Evolutionary conservation across 257 asterid species (phyloP), one percentile per base, ranked within the genome.

Genomic region (Galeopsis tetrahit): DNA sequence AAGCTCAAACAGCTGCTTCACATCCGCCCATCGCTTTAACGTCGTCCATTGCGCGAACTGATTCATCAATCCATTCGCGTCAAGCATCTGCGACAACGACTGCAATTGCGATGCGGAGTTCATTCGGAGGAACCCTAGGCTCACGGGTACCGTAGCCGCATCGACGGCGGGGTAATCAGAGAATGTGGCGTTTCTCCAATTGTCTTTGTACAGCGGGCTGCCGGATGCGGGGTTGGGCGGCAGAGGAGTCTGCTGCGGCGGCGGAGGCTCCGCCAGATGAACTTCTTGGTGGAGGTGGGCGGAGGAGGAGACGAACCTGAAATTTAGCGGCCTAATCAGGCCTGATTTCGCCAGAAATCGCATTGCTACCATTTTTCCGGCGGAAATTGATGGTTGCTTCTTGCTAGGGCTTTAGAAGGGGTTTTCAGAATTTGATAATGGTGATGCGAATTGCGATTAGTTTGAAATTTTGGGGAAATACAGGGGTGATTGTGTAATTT

Each of bases 181-280:
- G 46, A 72, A 35, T 17, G 32, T 33, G 5, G 88, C 80, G 63
- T 52, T 85, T 64, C 92, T 75, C 97, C 97, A 86, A 75, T 85
- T 89, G 36, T 89, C 88, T 42, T 73, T 86, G 82, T 89, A 92
- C 2, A 82, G 74, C 17, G 95, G 92, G 74, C 91, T 87, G 15
- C 96, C 92, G 56, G 87, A 72, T 14, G 89, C 82, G 3, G 96
- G 94, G 35, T 84, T 89, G 32, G 94, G 90, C 2, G 96, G 98
- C 34, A 87, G 70, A 3, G 97, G 85, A 72, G 70, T 65, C 68
- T 57, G 66, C 52, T 57, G 55, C 61, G 85, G 77, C 34, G 83
- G 68, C 33, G 68, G 69, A 7, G 85, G 72, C 56, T 79, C 89
- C 31, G 82, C 85, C 46, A 77, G 84, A 66, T 75, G 86, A 21